phyloP scores from a whole-genome alignment of 768 basidiomycete species.

The Pleurotus platypus region DNA sequence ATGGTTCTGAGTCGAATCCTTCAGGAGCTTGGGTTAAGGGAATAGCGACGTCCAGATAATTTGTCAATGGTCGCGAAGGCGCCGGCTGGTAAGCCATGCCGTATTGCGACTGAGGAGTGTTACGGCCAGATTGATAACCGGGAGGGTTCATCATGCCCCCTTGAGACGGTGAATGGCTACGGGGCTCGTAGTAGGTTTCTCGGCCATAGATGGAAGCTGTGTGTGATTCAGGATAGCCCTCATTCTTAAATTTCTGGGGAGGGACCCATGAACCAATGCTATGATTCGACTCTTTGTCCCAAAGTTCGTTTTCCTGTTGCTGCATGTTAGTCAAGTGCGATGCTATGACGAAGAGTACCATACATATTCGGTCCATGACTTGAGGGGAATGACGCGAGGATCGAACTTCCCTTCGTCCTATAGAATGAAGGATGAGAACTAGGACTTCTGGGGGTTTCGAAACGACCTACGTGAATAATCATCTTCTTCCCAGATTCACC shows the following conservation, averaged over 20 bases:
- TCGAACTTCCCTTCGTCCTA: slow-evolving; percentile 99
- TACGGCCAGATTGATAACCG: slow-evolving; percentile 75
- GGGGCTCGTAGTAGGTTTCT: slow-evolving; percentile 82
- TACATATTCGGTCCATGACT: slow-evolving; percentile 96
- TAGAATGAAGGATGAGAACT: slow-evolving; percentile 10
- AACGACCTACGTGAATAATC: slow-evolving; percentile 76
- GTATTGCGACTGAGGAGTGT: slow-evolving; percentile 59
- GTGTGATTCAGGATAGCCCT: slow-evolving; percentile 74
- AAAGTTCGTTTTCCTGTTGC: slow-evolving; percentile 84
- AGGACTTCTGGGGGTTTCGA: background rate
- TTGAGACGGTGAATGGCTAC: slow-evolving; percentile 69
- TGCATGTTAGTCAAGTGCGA: slow-evolving; percentile 2
- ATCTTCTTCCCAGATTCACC: slow-evolving; percentile 96
- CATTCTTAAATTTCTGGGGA: slow-evolving; percentile 64
- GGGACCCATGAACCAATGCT: slow-evolving; percentile 93
- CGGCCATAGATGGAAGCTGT: slow-evolving; percentile 84
- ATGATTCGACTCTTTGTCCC: slow-evolving; percentile 97
- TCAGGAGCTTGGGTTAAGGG: slow-evolving; percentile 52
- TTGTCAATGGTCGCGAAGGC: slow-evolving; percentile 69
- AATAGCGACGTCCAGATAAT: slow-evolving; percentile 73
- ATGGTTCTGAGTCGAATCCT: slow-evolving; percentile 50
- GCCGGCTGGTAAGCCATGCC: slow-evolving; percentile 54
- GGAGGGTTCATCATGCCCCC: slow-evolving; percentile 64
- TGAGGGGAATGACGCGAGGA: slow-evolving; percentile 87
- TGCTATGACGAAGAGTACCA: slow-evolving; percentile 20